These are phyloP conservation scores for Mucor indicus DNA, from an alignment of 371 early-diverging fungal genomes.

Conservation along the genomic window DNA sequence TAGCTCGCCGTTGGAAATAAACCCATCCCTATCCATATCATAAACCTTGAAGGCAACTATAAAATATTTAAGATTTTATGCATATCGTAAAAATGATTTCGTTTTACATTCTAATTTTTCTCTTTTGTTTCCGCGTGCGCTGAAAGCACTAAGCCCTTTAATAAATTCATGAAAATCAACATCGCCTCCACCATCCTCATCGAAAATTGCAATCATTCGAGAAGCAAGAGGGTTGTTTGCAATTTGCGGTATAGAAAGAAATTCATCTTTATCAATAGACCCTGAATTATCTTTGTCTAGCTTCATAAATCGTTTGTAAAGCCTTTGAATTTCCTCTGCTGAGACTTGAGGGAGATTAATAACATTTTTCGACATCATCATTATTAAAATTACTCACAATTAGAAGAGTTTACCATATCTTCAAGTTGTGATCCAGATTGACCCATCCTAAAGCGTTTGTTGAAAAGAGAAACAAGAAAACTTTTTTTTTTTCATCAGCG, in stretches of 20 bases:
- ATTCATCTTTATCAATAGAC: conserved; percentile 94
- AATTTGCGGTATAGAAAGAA: conserved; percentile 91
- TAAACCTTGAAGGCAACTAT: conserved; percentile 97
- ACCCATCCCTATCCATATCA: conserved; percentile 98
- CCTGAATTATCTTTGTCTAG: conserved; percentile 96
- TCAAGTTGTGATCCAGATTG: conserved; percentile 51
- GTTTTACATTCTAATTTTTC: conserved; percentile 90
- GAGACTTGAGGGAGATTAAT: too few relatives aligned
- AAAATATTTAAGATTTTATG: too few relatives aligned
- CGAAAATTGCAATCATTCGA: conserved; percentile 93
- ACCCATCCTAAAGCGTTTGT: conserved; percentile 32
- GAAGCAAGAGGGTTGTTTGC: conserved; percentile 95
- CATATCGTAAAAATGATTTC: too few relatives aligned
- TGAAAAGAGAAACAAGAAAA: too few relatives aligned
- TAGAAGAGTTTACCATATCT: conserved; percentile 53
- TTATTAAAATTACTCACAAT: conserved; percentile 29
- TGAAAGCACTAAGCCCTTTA: conserved; percentile 88
- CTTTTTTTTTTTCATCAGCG: too few relatives aligned
- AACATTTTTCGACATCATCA: too few relatives aligned
- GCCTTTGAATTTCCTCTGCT: conserved; percentile 92
- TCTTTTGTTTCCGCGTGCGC: conserved; percentile 86
- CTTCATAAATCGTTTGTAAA: conserved; percentile 95
- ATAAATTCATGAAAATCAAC: conserved; percentile 98
- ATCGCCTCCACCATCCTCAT: conserved; percentile 96
- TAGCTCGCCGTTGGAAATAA: conserved; percentile 95